Conservation (phyloP, 2,329 filamentous ascomycete species). For the Epichloe gansuensis region DNA sequence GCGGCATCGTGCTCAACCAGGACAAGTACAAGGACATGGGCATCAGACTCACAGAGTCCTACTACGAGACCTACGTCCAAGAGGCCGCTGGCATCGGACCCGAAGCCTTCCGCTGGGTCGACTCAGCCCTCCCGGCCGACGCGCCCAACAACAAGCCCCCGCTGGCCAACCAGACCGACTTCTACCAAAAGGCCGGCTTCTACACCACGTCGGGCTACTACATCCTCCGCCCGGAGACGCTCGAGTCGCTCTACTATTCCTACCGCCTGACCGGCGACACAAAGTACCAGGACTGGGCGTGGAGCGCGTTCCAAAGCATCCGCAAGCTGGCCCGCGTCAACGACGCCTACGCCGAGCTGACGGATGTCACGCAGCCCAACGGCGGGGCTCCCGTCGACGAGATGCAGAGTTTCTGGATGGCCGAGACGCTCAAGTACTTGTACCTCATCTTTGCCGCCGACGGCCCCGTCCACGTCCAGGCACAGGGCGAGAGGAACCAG, state of each 20-base stretch:
- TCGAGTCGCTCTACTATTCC: conserved; percentile 79
- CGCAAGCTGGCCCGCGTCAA: conserved; percentile 48
- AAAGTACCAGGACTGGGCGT: conserved; percentile 75
- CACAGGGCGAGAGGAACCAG: conserved; percentile 31
- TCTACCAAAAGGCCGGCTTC: conserved; percentile 58
- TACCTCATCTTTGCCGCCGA: conserved; percentile 59
- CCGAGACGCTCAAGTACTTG: conserved; percentile 75
- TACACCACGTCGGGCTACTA: conserved; percentile 52
- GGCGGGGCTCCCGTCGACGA: conserved; percentile 54
- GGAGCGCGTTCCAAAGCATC: conserved; percentile 62
- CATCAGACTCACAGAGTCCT: conserved; percentile 56
- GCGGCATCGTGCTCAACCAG: conserved; percentile 54
- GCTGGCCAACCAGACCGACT: conserved; percentile 34
- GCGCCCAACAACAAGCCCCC: conserved; percentile 26
- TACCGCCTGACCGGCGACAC: conserved; percentile 64
- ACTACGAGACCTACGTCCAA: conserved; percentile 57
- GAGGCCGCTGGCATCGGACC: conserved; percentile 67
- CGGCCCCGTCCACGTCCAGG: conserved; percentile 39
- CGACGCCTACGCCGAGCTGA: conserved; percentile 54
- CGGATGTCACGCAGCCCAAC: conserved; percentile 47
- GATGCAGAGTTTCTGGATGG: conserved; percentile 81
- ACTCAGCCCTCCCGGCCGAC: conserved; percentile 21
- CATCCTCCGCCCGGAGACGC: conserved; percentile 63
- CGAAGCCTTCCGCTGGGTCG: conserved; percentile 54
- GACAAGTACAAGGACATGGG: conserved; percentile 62